Evolutionary conservation across 176 grass and related monocot species (phyloP).

Genomic region (Paspalum notatum): DNA sequence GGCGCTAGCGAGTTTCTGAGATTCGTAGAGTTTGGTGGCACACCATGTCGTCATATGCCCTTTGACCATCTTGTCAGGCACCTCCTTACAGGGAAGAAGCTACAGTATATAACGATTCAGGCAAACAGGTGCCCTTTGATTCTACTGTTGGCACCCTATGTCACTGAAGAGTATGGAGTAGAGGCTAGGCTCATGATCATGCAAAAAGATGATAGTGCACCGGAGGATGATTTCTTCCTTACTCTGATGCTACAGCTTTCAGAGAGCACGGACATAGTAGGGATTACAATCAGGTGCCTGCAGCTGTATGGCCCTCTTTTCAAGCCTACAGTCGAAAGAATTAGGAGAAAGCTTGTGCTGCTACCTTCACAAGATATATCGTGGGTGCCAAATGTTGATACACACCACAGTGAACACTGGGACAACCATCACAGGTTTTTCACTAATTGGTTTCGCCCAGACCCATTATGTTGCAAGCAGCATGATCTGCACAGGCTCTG

Average conservation of each 20-base stretch:
- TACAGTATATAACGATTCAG: background rate
- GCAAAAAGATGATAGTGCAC: background rate
- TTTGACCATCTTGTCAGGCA: background rate
- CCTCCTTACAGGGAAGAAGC: background rate
- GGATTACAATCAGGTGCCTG: background rate
- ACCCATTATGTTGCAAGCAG: conserved; percentile 3
- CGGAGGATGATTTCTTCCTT: background rate
- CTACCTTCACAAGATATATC: background rate
- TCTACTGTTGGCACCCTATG: background rate
- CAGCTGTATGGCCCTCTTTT: background rate
- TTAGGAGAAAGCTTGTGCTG: background rate
- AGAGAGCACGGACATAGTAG: background rate
- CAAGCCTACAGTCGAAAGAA: background rate
- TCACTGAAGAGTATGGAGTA: background rate
- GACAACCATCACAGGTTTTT: background rate
- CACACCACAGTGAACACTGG: background rate
- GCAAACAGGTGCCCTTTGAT: background rate
- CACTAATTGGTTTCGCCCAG: background rate
- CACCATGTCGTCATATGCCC: background rate
- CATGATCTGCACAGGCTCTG: background rate
- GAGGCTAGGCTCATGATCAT: background rate
- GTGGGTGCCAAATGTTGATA: background rate
- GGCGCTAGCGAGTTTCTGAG: background rate
- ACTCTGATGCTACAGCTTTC: background rate
- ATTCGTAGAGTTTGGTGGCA: background rate